A percentile compares a stretch with the other conserved stretches of the same genome.
phyloP scores from a whole-genome alignment of 1,139 yeast genomes.

The Diutina neorugosa region DNA sequence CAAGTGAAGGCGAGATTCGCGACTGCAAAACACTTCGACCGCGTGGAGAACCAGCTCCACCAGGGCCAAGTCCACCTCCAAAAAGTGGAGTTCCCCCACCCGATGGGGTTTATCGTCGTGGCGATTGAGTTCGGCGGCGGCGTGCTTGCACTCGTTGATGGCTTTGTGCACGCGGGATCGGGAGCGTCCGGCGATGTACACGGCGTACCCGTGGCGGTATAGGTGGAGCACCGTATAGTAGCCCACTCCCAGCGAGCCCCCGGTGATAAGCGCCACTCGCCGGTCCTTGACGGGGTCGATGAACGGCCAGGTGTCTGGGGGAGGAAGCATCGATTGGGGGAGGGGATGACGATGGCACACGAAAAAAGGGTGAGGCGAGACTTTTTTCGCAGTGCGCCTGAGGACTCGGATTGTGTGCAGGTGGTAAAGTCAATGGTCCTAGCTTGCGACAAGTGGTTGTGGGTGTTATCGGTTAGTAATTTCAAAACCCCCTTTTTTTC shows the following conservation, averaged over 20 bases:
- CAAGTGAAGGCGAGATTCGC: conserved; percentile 46
- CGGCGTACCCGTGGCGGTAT: conserved; percentile 64
- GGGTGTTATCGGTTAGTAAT: no score
- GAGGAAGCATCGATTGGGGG: background rate
- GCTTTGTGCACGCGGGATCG: conserved; percentile 43
- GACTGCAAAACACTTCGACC: conserved; percentile 31
- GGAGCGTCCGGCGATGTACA: conserved; percentile 65
- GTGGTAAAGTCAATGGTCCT: no score
- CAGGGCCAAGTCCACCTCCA: conserved; percentile 53
- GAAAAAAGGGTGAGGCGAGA: background rate
- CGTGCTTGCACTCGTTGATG: conserved; percentile 22
- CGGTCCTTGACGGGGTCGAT: conserved; percentile 29
- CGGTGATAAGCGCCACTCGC: conserved; percentile 60
- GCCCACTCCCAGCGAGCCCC: conserved; percentile 76
- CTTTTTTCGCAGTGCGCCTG: conserved; percentile 2
- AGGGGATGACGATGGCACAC: background rate
- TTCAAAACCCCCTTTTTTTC: no score
- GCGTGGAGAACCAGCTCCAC: conserved; percentile 48
- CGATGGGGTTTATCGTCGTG: conserved; percentile 10
- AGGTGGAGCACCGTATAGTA: conserved; percentile 65
- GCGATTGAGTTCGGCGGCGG: background rate
- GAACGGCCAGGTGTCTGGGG: conserved; percentile 10
- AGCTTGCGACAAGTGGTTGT: no score
- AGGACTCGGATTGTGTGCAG: background rate
- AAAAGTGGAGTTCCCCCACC: conserved; percentile 45